A percentile compares a stretch with the other conserved stretches of the same genome.
Evolutionary conservation across 495 filamentous ascomycete species (phyloP).

Genomic region (Cercophora newfieldiana): DNA sequence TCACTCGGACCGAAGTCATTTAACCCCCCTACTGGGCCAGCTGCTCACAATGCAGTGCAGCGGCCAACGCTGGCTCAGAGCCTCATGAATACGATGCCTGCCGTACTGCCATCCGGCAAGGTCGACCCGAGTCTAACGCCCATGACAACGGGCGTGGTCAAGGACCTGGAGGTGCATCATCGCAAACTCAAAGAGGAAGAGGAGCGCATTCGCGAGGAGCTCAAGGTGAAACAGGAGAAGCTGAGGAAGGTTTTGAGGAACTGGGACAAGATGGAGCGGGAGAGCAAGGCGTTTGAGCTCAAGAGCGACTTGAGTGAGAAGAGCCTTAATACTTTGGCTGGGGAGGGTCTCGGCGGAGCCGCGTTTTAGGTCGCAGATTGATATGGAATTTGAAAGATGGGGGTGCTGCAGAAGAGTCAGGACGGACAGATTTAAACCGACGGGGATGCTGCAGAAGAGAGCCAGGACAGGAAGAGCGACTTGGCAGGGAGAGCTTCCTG

Average conservation of each 20-base stretch:
- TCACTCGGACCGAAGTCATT: conserved; percentile 42
- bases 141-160: conserved; percentile 36
- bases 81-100: conserved; percentile 42
- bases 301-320: conserved; percentile 46
- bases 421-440: no score
- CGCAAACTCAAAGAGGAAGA: conserved; percentile 46
- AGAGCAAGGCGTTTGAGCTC: conserved; percentile 45
- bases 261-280: conserved; percentile 48
- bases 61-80: conserved; percentile 44
- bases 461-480: no score
- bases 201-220: conserved; percentile 46
- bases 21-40: conserved; percentile 52
- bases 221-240: conserved; percentile 47
- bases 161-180: conserved; percentile 42
- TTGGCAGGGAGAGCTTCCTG: not conserved
- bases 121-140: conserved; percentile 35
- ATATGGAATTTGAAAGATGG: not conserved
- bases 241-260: conserved; percentile 41
- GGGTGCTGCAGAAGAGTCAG: not conserved
- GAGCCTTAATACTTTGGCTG: conserved; percentile 45
- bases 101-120: conserved; percentile 46
- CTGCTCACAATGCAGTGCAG: conserved; percentile 29
- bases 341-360: conserved; percentile 44
- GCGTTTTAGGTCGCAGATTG: no score
- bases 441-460: no score